Base-by-base conservation (phyloP, 2,329 filamentous ascomycete species). In the Paraphaeosphaeria minitans region DNA sequence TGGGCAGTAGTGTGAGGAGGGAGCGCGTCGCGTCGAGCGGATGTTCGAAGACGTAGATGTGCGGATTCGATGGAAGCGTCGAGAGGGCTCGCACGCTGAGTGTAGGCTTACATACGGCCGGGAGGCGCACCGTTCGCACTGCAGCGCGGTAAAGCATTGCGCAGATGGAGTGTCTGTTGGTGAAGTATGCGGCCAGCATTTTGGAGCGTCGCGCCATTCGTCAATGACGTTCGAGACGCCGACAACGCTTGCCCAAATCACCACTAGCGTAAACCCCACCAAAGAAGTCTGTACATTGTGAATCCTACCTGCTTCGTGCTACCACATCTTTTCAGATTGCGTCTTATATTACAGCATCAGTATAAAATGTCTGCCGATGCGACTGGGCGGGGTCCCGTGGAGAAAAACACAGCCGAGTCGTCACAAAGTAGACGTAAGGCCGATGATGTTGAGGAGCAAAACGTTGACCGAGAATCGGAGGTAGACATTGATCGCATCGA, bases 1-100 rank as follows among this genome's bases (percentile, higher is more conserved):
- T 83, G 3, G 85, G 78, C 12, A 88, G 78, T 53, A 87, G 79
- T n/a, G 85, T 83, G 22, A 88, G 79, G 57, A 86, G 72, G 56
- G 82, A 78, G 39, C 70, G 75, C 62, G 64, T 69, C 50, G 68
- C 70, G 57, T 76, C 71, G 60, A 63, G 61, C n/a, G 79, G 75
- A 59, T 80, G 75, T 27, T 78, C 75, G 68, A 84, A 83, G 19
- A 83, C 76, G 66, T 85, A 85, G 82, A 79, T 77, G 61, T 81
- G 75, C 31, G 75, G 71, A 62, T 81, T 82, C 55, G 77, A 75
- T 57, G 78, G 74, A 9, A 82, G 66, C 14, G 80, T 82, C 8
- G 80, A 74, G 29, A 71, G 57, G 45, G 50, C 42, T 63, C 73
- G 61, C 1, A 74, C 65, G 21, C 60, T 61, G 7, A 71, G 63